phyloP scores from a whole-genome alignment of 2,329 filamentous ascomycete species.

The Sarocladiaceae sp. region DNA sequence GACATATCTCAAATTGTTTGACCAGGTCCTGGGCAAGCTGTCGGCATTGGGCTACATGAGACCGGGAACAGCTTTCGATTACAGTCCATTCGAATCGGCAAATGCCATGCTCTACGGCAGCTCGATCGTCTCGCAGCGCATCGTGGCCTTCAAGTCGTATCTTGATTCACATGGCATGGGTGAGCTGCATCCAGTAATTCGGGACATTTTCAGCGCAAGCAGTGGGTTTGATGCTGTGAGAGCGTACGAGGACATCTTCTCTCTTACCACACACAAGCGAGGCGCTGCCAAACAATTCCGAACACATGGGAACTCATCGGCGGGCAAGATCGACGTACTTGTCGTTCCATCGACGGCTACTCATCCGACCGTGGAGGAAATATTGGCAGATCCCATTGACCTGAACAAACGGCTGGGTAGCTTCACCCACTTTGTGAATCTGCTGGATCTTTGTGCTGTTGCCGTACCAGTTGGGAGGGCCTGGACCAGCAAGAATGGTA shows the following conservation, averaged over 20 bases:
- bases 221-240: constrained; percentile 29
- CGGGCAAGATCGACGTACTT: constrained; percentile 36
- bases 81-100: constrained; percentile 39
- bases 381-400: constrained; percentile 42
- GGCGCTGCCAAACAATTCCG: constrained; percentile 36
- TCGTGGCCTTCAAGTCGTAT: constrained; percentile 34
- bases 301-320: constrained; percentile 31
- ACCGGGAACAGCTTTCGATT: constrained; percentile 28
- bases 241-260: constrained; percentile 40
- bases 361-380: constrained; percentile 40
- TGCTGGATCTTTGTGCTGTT: constrained; percentile 46
- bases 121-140: constrained; percentile 47
- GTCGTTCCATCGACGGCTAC: constrained; percentile 47
- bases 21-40: not conserved
- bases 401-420: constrained; percentile 44
- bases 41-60: constrained; percentile 13
- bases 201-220: constrained; percentile 20
- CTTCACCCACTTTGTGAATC: constrained; percentile 51
- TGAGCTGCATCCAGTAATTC: constrained; percentile 35
- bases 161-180: constrained; percentile 16
- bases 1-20: constrained; percentile 20
- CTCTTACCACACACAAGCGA: constrained; percentile 27
- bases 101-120: constrained; percentile 47
- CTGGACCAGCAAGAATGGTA: constrained; percentile 25
- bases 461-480: constrained; percentile 39